These are phyloP conservation scores for Middelhovenomyces tepae DNA, from an alignment of 805 yeast species.

Conservation along the genomic window DNA sequence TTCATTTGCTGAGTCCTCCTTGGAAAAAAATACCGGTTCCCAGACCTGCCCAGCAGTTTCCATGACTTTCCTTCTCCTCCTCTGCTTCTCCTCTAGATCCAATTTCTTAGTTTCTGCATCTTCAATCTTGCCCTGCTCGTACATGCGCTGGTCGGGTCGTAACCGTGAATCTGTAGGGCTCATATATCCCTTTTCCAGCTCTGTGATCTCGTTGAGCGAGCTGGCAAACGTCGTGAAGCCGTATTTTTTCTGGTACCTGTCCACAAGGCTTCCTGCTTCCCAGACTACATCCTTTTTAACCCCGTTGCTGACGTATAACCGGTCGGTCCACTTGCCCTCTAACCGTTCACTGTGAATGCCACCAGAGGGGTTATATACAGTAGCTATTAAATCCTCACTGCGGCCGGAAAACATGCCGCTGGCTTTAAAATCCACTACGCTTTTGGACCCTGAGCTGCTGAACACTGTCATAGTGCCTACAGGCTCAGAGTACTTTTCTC, in stretches of 20 bases:
- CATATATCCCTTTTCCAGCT: conserved; percentile 50
- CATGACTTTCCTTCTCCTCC: conserved; percentile 57
- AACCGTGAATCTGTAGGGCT: conserved; percentile 86
- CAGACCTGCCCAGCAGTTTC: conserved; percentile 40
- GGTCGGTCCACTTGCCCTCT: conserved; percentile 80
- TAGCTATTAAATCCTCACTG: conserved; percentile 47
- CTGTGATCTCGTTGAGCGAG: conserved; percentile 68
- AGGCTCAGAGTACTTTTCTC: conserved; percentile 92
- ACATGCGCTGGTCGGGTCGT: conserved; percentile 74
- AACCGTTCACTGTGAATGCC: conserved; percentile 18
- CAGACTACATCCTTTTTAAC: conserved; percentile 40
- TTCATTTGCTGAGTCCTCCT: conserved; percentile 26
- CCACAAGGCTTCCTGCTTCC: conserved; percentile 59
- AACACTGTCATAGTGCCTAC: conserved; percentile 54
- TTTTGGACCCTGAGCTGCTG: conserved; percentile 59
- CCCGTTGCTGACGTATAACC: conserved; percentile 38
- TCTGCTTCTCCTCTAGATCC: conserved; percentile 67
- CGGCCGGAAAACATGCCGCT: conserved; percentile 84
- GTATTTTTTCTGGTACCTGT: conserved; percentile 52
- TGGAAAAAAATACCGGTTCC: conserved; percentile 56
- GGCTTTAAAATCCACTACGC: conserved; percentile 65
- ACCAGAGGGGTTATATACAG: conserved; percentile 26
- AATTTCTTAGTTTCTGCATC: conserved; percentile 65
- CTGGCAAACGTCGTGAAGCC: conserved; percentile 85
- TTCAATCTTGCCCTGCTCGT: conserved; percentile 61